Evolutionary conservation across 768 basidiomycete genomes (phyloP).

Genomic region (Mrakia gelida): DNA sequence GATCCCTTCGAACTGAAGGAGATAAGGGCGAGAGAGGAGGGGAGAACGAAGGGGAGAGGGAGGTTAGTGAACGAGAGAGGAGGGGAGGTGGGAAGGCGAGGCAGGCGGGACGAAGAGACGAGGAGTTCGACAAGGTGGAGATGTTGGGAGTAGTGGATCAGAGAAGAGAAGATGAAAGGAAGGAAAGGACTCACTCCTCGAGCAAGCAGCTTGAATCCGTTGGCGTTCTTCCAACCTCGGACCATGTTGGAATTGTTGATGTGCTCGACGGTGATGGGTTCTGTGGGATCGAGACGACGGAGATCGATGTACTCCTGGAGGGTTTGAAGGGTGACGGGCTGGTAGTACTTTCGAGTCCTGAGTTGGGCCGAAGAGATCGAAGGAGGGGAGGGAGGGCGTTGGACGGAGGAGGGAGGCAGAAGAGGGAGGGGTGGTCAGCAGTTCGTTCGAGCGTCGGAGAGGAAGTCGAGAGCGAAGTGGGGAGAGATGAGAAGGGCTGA

Average conservation of each 20-base stretch:
- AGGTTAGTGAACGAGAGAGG: background rate
- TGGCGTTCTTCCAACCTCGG: slow-evolving; percentile 17
- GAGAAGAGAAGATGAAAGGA: slow-evolving; percentile 16
- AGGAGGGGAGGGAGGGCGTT: background rate
- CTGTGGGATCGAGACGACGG: slow-evolving; percentile 70
- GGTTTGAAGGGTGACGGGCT: slow-evolving; percentile 50
- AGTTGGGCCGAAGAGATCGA: background rate
- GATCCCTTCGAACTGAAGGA: slow-evolving; percentile 36
- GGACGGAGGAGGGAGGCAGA: background rate
- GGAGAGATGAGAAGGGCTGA: background rate
- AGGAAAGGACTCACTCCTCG: slow-evolving; percentile 56
- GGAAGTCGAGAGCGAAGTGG: background rate
- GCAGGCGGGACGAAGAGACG: background rate
- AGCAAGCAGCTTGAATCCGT: slow-evolving; percentile 83
- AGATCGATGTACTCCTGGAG: slow-evolving; percentile 88
- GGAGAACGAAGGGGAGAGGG: background rate
- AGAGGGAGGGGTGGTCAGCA: background rate
- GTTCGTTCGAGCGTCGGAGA: background rate
- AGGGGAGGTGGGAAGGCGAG: background rate
- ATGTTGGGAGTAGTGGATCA: too few species aligned
- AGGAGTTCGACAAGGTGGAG: too few species aligned
- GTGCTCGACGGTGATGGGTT: slow-evolving; percentile 85
- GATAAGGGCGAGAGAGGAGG: background rate
- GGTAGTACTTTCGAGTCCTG: slow-evolving; percentile 27
- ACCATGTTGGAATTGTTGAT: slow-evolving; percentile 53